Evolutionary conservation across 1,139 yeast species (phyloP).

Genomic region (Pneumocystis oryctolagi): DNA sequence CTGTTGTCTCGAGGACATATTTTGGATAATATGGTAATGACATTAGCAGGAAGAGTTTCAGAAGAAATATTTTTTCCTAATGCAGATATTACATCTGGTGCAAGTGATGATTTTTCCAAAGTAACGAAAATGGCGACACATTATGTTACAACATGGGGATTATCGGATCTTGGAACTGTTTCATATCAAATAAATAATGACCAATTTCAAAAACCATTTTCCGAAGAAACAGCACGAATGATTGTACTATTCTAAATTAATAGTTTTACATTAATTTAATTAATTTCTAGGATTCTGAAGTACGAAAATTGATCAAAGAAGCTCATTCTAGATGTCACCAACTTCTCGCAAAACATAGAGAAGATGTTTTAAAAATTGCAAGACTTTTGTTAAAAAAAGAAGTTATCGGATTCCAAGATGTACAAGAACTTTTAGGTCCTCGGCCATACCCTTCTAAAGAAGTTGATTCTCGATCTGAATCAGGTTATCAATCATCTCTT

Average conservation of each 20-base stretch:
- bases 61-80: conserved; percentile 68
- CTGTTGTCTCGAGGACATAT: conserved; percentile 66
- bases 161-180: conserved; percentile 77
- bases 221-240: conserved; percentile 65
- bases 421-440: conserved; percentile 72
- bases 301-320: conserved; percentile 62
- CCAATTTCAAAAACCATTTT: conserved; percentile 67
- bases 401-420: conserved; percentile 77
- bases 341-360: conserved; percentile 52
- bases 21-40: conserved; percentile 78
- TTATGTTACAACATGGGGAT: conserved; percentile 85
- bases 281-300: conserved; percentile 45
- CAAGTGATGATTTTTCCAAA: conserved; percentile 88
- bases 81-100: conserved; percentile 82
- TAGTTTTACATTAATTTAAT: not conserved
- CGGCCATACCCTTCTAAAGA: conserved; percentile 35
- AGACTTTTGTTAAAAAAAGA: conserved; percentile 70
- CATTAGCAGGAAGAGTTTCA: conserved; percentile 89
- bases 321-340: conserved; percentile 58
- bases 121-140: conserved; percentile 89
- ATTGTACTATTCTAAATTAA: conserved; percentile 25
- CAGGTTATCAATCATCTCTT: not conserved
- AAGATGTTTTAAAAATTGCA: conserved; percentile 73
- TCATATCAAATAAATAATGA: conserved; percentile 52
- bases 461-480: not conserved